These are phyloP conservation scores for Lichtheimia corymbifera DNA, from an alignment of 371 early-diverging fungal genomes.

Conservation along the genomic window DNA sequence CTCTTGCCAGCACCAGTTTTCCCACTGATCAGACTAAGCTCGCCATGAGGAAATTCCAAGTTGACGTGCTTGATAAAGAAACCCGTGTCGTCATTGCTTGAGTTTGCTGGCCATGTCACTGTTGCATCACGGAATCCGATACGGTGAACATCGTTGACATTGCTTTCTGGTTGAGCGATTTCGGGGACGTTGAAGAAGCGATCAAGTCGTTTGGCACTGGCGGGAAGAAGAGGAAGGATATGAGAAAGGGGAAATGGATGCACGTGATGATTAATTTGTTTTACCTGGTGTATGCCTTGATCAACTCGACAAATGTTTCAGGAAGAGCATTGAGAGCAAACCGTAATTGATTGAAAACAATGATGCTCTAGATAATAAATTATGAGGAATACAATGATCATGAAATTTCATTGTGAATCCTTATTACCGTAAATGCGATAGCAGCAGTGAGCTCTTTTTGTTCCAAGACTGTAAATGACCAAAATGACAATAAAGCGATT, in stretches of 20 bases:
- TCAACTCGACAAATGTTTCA: slow-evolving; percentile 44
- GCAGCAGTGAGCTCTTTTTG: slow-evolving; percentile 57
- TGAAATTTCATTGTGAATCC: background rate
- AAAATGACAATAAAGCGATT: slow-evolving; percentile 56
- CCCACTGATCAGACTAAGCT: slow-evolving; percentile 62
- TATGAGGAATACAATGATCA: background rate
- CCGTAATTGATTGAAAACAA: slow-evolving; percentile 56
- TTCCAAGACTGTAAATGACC: slow-evolving; percentile 54
- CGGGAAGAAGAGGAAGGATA: too few species aligned
- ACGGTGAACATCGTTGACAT: too few species aligned
- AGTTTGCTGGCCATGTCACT: slow-evolving; percentile 29
- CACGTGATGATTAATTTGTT: too few species aligned
- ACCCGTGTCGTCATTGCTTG: background rate
- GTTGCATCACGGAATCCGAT: slow-evolving; percentile 55
- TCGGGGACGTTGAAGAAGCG: too few species aligned
- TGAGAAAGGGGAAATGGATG: too few species aligned
- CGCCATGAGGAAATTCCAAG: slow-evolving; percentile 54
- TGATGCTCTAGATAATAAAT: slow-evolving; percentile 22
- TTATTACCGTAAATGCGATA: slow-evolving; percentile 61
- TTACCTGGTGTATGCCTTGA: slow-evolving; percentile 39
- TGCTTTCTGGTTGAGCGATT: too few species aligned
- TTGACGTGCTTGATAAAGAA: slow-evolving; percentile 49
- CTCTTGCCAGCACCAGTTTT: slow-evolving; percentile 72
- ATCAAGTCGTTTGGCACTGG: slow-evolving; percentile 22
- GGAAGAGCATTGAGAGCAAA: slow-evolving; percentile 59